Conservation (phyloP, 495 filamentous ascomycete genomes). For the Hypoxylon intermedium region DNA sequence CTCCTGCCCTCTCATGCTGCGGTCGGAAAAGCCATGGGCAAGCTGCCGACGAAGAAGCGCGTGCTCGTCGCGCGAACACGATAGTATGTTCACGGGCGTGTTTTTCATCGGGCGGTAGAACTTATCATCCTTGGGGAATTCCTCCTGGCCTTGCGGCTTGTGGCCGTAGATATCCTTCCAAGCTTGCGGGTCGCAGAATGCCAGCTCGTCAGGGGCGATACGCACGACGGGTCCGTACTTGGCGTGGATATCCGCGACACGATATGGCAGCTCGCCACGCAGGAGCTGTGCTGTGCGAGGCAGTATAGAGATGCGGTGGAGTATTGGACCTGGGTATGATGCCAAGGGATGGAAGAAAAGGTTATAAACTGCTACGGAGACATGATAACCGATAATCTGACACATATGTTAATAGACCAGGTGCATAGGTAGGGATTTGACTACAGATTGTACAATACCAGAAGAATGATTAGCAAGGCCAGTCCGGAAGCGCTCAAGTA, state of each 20-base stretch:
- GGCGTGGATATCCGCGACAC: constrained; percentile 45
- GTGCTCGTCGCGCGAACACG: constrained; percentile 47
- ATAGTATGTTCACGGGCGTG: constrained; percentile 18
- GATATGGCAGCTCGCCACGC: not conserved
- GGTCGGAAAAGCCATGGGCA: constrained; percentile 58
- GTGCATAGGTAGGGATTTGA: no score
- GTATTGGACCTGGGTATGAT: constrained; percentile 64
- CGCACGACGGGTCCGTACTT: constrained; percentile 63
- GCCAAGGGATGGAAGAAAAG: constrained; percentile 65
- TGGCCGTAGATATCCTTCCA: constrained; percentile 67
- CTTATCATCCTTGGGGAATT: constrained; percentile 48
- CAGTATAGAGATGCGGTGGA: constrained; percentile 13
- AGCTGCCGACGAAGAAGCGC: constrained; percentile 47
- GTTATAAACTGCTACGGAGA: constrained; percentile 47
- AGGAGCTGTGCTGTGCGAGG: not conserved
- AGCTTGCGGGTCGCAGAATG: constrained; percentile 60
- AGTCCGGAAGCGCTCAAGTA: not conserved
- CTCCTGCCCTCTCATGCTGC: constrained; percentile 52
- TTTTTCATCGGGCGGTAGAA: constrained; percentile 35
- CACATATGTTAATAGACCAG: no score
- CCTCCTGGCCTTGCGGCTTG: constrained; percentile 25
- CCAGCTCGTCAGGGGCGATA: constrained; percentile 61
- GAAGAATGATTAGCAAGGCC: no score
- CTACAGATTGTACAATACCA: no score
- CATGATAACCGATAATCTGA: no score